A percentile compares a stretch with the other conserved stretches of the same genome.
Evolutionary conservation across 352 stramenopile genomes (phyloP).

Genomic region (Pythium oligandrum): DNA sequence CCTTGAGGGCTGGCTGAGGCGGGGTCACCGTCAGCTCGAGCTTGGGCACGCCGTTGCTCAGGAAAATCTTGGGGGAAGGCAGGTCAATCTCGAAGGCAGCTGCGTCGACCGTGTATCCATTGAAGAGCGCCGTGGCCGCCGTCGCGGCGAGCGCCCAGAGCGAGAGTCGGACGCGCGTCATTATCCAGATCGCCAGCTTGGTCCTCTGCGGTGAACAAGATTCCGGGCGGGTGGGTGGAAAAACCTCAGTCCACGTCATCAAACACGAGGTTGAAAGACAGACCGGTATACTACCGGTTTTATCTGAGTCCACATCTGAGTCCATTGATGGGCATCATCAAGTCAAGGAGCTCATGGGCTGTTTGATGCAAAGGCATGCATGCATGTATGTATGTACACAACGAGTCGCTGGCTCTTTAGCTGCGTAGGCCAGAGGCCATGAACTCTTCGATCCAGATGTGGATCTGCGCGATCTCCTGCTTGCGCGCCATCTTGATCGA

Average conservation of each 20-base stretch:
- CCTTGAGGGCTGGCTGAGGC: constrained; percentile 43
- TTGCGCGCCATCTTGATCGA: constrained; percentile 71
- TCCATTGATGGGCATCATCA: too few species aligned
- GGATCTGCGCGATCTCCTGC: constrained; percentile 76
- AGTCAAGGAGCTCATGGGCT: too few species aligned
- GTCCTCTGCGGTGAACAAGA: neutral
- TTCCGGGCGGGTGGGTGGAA: neutral
- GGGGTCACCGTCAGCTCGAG: constrained; percentile 52
- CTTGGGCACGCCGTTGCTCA: constrained; percentile 34
- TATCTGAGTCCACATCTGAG: too few species aligned
- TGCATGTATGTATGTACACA: too few species aligned
- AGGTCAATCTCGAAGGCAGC: constrained; percentile 30
- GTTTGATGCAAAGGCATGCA: too few species aligned
- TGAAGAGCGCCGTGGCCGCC: constrained; percentile 12
- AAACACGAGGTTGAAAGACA: too few species aligned
- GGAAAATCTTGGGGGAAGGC: constrained; percentile 38
- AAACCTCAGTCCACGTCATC: too few species aligned
- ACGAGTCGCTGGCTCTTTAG: too few species aligned
- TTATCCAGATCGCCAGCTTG: neutral
- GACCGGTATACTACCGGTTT: too few species aligned
- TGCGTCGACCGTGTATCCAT: constrained; percentile 17
- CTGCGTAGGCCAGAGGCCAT: constrained; percentile 6
- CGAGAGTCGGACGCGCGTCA: constrained; percentile 15
- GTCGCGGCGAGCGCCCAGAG: constrained; percentile 15
- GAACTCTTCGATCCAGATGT: constrained; percentile 80